phyloP scores from a whole-genome alignment of 306 rosid species.

The Luffa aegyptiaca region DNA sequence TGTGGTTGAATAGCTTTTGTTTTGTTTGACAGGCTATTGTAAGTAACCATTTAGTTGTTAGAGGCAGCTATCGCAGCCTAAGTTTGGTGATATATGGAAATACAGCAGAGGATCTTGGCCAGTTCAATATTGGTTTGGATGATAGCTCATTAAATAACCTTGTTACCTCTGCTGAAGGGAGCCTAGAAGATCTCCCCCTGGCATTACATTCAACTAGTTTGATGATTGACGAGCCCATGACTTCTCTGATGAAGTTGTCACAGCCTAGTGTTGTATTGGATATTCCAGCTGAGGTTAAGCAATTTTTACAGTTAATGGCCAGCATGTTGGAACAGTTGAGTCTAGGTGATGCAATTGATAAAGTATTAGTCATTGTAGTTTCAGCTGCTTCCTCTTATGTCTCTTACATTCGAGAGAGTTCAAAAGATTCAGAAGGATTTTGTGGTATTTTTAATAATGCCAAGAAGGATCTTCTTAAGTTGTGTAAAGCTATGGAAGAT shows the following conservation, averaged over 20 bases:
- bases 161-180: slow-evolving; percentile 75
- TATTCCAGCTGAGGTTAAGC: slow-evolving; percentile 58
- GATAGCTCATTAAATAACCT: slow-evolving; percentile 81
- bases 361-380: slow-evolving; percentile 52
- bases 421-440: slow-evolving; percentile 40
- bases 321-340: slow-evolving; percentile 56
- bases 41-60: slow-evolving; percentile 86
- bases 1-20: slow-evolving; percentile 8
- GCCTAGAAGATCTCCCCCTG: slow-evolving; percentile 82
- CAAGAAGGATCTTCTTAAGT: slow-evolving; percentile 53
- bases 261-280: slow-evolving; percentile 54
- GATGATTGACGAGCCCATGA: slow-evolving; percentile 47
- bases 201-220: slow-evolving; percentile 58
- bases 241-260: slow-evolving; percentile 49
- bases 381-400: slow-evolving; percentile 63
- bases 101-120: slow-evolving; percentile 97
- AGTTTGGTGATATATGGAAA: slow-evolving; percentile 91
- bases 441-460: slow-evolving; percentile 39
- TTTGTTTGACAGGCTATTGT: slow-evolving; percentile 68
- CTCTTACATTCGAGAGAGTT: slow-evolving; percentile 31
- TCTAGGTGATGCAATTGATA: slow-evolving; percentile 47
- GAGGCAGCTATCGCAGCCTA: slow-evolving; percentile 96
- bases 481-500: slow-evolving; percentile 38
- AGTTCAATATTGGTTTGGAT: slow-evolving; percentile 83
- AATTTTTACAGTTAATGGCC: slow-evolving; percentile 55